Conservation (phyloP, 768 basidiomycete species). For the Hypsizygus marmoreus region DNA sequence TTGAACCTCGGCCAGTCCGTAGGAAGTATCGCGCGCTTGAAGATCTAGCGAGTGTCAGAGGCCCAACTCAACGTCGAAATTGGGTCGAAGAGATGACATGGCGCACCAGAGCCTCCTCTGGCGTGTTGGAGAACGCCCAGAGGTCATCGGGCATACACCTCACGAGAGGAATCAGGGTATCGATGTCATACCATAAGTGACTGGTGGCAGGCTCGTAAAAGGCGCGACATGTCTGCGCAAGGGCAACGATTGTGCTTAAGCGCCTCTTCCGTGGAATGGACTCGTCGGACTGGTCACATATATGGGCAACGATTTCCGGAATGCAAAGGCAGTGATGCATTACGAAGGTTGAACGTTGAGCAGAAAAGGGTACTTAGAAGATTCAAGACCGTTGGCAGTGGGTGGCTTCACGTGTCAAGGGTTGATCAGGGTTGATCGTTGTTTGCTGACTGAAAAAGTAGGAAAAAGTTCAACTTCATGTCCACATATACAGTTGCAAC, state of each 20-base stretch:
- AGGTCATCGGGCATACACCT: constrained; percentile 4
- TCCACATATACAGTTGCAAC: too few relatives aligned
- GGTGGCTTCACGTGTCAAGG: too few relatives aligned
- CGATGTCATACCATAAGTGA: background rate
- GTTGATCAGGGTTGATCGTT: too few relatives aligned
- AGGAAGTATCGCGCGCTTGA: background rate
- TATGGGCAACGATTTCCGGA: background rate
- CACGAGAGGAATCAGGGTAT: background rate
- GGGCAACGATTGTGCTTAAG: background rate
- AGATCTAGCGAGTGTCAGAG: background rate
- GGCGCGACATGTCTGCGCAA: background rate
- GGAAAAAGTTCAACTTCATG: too few relatives aligned
- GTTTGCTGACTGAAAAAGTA: too few relatives aligned
- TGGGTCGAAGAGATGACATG: background rate
- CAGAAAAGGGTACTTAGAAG: too few relatives aligned
- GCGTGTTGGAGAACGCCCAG: too few relatives aligned
- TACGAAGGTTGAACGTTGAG: background rate
- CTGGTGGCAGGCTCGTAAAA: background rate
- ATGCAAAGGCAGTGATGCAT: background rate
- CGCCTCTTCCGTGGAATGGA: too few relatives aligned
- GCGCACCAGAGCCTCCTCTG: background rate
- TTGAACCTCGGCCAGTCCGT: constrained; percentile 2
- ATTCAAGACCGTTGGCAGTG: too few relatives aligned
- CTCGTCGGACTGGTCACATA: background rate
- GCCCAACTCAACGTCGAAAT: background rate